Conservation (phyloP, 345 rosid genomes). For the Gossypium mustelinum region DNA sequence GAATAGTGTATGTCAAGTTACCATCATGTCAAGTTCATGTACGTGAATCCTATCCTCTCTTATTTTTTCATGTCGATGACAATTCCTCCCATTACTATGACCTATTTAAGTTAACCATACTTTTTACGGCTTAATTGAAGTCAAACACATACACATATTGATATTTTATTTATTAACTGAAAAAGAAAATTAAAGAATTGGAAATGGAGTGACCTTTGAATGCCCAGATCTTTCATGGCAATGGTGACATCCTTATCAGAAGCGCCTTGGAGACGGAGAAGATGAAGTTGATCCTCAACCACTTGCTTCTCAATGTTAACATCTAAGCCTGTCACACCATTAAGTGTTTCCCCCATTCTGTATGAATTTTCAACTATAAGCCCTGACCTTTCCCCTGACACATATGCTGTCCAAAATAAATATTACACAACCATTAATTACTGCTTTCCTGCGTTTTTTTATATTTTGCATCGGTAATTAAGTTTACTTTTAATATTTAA, state of each 20-base stretch:
- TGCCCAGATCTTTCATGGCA: conserved; percentile 58
- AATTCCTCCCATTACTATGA: no score
- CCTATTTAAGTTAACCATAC: no score
- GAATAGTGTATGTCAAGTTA: no score
- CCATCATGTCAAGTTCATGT: no score
- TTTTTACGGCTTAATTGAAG: no score
- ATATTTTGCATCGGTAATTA: no score
- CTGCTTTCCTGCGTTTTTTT: neutral
- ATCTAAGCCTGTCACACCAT: conserved; percentile 45
- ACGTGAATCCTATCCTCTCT: neutral
- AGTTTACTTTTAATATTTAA: no score
- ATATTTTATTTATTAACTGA: no score
- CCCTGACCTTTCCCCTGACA: conserved; percentile 52
- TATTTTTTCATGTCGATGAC: neutral
- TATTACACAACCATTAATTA: no score
- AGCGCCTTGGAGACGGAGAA: conserved; percentile 37
- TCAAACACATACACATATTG: no score
- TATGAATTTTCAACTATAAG: conserved; percentile 39
- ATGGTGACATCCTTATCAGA: conserved; percentile 33
- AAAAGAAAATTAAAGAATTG: no score
- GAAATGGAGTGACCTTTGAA: conserved; percentile 35
- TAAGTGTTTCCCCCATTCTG: conserved; percentile 50
- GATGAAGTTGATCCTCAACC: conserved; percentile 36
- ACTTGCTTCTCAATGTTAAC: conserved; percentile 45
- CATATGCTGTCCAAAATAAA: conserved; percentile 45